phyloP scores from a whole-genome alignment of 1,284 basidiomycete genomes.

The Tilletia horrida region DNA sequence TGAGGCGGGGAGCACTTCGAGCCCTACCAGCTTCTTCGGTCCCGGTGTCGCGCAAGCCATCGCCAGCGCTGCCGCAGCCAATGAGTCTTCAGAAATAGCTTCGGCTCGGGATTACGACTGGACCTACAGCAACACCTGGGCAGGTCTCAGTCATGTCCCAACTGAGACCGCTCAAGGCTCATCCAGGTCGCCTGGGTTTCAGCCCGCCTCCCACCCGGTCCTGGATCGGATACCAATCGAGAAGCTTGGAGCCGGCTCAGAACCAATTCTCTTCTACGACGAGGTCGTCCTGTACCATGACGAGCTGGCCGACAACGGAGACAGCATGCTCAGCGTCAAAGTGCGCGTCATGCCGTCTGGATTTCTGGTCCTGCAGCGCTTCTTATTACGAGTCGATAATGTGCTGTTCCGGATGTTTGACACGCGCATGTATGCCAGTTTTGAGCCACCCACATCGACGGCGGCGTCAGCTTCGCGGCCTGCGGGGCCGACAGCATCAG shows the following conservation, averaged over 20 bases:
- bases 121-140: slow-evolving; percentile 90
- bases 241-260: slow-evolving; percentile 41
- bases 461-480: not conserved
- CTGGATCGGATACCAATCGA: slow-evolving; percentile 51
- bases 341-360: slow-evolving; percentile 95
- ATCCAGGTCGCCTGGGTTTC: slow-evolving; percentile 20
- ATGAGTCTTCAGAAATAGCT: slow-evolving; percentile 30
- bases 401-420: slow-evolving; percentile 90
- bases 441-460: slow-evolving; percentile 51
- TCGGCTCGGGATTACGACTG: slow-evolving; percentile 70
- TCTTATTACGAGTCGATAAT: slow-evolving; percentile 90
- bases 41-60: not conserved
- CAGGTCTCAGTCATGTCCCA: slow-evolving; percentile 61
- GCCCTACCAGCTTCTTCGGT: slow-evolving; percentile 3
- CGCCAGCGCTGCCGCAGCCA: not conserved
- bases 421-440: slow-evolving; percentile 83
- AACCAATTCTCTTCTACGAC: slow-evolving; percentile 54
- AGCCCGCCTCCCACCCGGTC: slow-evolving; percentile 36
- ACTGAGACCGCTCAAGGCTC: slow-evolving; percentile 14
- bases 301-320: slow-evolving; percentile 53
- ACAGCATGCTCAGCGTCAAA: slow-evolving; percentile 49
- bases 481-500: not conserved
- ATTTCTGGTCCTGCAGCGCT: slow-evolving; percentile 82
- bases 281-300: slow-evolving; percentile 53
- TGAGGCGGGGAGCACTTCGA: not conserved